Conservation (phyloP, 2,329 filamentous ascomycete genomes). For the Diaporthe sp. region DNA sequence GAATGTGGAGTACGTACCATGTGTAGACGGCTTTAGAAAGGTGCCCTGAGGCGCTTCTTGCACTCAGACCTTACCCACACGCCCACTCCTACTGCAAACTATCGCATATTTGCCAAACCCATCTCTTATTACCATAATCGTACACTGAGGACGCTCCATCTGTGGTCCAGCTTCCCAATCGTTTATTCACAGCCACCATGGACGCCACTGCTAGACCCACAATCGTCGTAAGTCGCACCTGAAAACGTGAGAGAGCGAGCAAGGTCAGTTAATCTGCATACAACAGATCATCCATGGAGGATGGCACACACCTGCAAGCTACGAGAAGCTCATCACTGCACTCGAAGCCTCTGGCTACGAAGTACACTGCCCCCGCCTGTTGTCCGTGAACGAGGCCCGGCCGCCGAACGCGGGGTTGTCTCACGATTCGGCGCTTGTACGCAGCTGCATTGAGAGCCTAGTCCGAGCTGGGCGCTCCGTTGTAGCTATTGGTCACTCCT, state of each 20-base stretch:
- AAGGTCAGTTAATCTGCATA: neutral
- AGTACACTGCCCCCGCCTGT: neutral
- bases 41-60: too few species aligned
- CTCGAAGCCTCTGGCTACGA: neutral
- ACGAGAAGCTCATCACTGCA: neutral
- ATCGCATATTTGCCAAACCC: too few species aligned
- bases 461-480: neutral
- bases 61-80: too few species aligned
- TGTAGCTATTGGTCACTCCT: constrained; percentile 1
- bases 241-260: neutral
- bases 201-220: neutral
- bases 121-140: too few species aligned
- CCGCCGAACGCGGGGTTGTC: neutral
- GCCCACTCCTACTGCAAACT: too few species aligned
- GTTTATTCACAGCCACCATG: neutral
- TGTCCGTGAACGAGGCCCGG: neutral
- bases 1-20: too few species aligned
- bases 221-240: neutral
- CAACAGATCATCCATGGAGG: neutral
- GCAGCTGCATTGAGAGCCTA: constrained; percentile 7
- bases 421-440: neutral
- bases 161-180: neutral
- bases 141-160: too few species aligned
- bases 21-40: too few species aligned
- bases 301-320: constrained; percentile 4